Percentiles rank a stretch among this genome's conserved stretches.
Conservation (phyloP, 495 filamentous ascomycete species). For the Staphylotrichum longicolle region DNA sequence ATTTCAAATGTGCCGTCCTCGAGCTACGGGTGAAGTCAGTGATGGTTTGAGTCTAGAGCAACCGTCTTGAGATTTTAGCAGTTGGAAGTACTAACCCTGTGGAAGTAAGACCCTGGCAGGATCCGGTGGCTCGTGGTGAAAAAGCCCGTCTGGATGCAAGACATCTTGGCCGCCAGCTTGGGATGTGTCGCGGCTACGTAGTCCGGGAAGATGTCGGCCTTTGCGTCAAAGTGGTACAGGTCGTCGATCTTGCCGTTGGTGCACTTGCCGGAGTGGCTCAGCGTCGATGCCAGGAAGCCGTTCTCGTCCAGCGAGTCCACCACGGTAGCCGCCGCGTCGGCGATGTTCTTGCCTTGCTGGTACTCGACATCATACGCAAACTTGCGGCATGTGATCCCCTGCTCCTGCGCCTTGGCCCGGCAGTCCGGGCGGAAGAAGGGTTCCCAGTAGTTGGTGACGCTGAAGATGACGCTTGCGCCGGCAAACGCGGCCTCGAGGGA, state of each 20-base stretch:
- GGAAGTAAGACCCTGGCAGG: conserved; percentile 41
- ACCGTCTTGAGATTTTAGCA: neutral
- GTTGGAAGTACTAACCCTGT: conserved; percentile 24
- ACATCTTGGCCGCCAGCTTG: conserved; percentile 45
- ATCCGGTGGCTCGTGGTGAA: conserved; percentile 43
- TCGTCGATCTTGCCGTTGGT: conserved; percentile 39
- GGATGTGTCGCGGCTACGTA: conserved; percentile 42
- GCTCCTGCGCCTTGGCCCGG: conserved; percentile 26
- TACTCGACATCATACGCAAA: conserved; percentile 51
- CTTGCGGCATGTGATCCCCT: conserved; percentile 36
- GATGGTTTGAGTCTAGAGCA: neutral
- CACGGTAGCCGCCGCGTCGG: conserved; percentile 49
- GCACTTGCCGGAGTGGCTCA: conserved; percentile 40
- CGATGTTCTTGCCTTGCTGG: conserved; percentile 53
- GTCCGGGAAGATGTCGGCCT: conserved; percentile 43
- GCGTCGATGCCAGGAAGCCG: conserved; percentile 45
- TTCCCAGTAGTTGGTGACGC: conserved; percentile 54
- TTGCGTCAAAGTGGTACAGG: conserved; percentile 45
- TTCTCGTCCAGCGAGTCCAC: conserved; percentile 46
- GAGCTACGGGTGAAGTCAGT: conserved; percentile 20
- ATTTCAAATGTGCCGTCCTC: conserved; percentile 39
- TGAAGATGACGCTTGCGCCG: conserved; percentile 49
- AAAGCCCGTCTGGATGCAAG: conserved; percentile 47
- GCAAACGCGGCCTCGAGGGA: conserved; percentile 42
- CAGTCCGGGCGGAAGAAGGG: conserved; percentile 38